These are phyloP conservation scores for Apiospora aurea DNA, from an alignment of 2,329 filamentous ascomycete species.

Conservation along the genomic window DNA sequence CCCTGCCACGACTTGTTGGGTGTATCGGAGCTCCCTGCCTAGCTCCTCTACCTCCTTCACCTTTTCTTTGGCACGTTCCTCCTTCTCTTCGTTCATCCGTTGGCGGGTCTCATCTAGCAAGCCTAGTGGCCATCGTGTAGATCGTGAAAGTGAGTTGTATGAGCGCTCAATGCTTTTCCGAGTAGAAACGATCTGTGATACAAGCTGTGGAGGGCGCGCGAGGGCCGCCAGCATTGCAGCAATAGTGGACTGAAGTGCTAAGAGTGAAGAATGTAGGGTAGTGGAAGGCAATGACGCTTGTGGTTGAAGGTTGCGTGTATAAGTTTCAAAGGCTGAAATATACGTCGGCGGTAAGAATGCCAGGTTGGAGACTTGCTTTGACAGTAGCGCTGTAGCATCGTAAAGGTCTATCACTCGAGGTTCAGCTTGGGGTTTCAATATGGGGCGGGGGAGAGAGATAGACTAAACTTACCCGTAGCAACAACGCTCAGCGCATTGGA, in stretches of 20 bases:
- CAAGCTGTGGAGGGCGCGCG: conserved; percentile 78
- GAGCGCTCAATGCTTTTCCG: conserved; percentile 81
- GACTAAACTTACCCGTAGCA: conserved; percentile 57
- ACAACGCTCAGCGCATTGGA: conserved; percentile 76
- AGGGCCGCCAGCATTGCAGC: conserved; percentile 82
- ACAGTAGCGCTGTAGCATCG: conserved; percentile 66
- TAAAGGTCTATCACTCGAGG: conserved; percentile 63
- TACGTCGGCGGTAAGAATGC: conserved; percentile 74
- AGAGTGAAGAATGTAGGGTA: conserved; percentile 76
- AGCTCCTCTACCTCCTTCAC: conserved; percentile 75
- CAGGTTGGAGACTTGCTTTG: conserved; percentile 60
- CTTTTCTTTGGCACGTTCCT: conserved; percentile 76
- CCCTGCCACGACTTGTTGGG: conserved; percentile 89
- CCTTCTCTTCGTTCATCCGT: conserved; percentile 82
- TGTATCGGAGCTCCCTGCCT: conserved; percentile 86
- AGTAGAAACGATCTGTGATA: conserved; percentile 76
- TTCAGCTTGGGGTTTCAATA: neutral
- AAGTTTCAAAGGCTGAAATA: conserved; percentile 74
- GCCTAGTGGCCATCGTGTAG: conserved; percentile 80
- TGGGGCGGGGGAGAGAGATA: neutral
- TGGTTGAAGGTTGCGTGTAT: conserved; percentile 69
- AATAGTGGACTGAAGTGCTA: conserved; percentile 84
- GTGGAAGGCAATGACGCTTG: conserved; percentile 77
- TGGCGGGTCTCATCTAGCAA: conserved; percentile 88
- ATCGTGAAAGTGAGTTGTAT: conserved; percentile 75